A percentile compares a stretch with the other conserved stretches of the same genome.
Evolutionary conservation across 2,329 filamentous ascomycete species (phyloP).

Genomic region (Aspergillus transmontanensis): DNA sequence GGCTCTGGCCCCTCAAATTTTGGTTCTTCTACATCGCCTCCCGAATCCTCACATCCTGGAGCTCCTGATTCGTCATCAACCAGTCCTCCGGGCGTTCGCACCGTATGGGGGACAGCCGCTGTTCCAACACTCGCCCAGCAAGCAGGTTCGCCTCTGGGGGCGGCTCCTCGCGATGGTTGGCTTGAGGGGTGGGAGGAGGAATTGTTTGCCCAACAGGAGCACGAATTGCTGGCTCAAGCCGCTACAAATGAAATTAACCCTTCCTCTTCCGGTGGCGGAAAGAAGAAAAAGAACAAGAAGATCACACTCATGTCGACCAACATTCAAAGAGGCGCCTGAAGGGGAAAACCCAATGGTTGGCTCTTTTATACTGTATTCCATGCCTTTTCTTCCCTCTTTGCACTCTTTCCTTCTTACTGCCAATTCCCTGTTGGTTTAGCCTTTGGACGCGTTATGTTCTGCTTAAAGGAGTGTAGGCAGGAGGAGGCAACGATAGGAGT

Average conservation of each 20-base stretch:
- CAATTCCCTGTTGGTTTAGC: background rate
- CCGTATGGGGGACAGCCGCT: slow-evolving; percentile 88
- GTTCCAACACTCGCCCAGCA: slow-evolving; percentile 63
- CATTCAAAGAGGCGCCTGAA: slow-evolving; percentile 59
- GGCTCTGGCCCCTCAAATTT: slow-evolving; percentile 33
- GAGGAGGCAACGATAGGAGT: slow-evolving; percentile 14
- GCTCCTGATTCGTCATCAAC: slow-evolving; percentile 75
- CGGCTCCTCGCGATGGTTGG: slow-evolving; percentile 75
- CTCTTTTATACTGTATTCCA: background rate
- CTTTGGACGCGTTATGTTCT: background rate
- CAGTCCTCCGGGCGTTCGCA: slow-evolving; percentile 73
- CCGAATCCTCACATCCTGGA: slow-evolving; percentile 47
- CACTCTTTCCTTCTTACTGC: background rate
- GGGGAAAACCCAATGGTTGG: background rate
- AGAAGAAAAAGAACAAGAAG: slow-evolving; percentile 69
- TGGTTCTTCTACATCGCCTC: slow-evolving; percentile 42
- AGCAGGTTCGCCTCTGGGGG: slow-evolving; percentile 41
- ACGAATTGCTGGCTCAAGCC: slow-evolving; percentile 52
- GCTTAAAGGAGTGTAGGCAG: slow-evolving; percentile 3
- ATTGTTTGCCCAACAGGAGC: slow-evolving; percentile 64
- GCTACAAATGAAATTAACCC: slow-evolving; percentile 33
- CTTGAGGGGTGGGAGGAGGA: slow-evolving; percentile 81
- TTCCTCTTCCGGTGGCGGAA: slow-evolving; percentile 38
- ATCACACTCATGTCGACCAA: slow-evolving; percentile 71
- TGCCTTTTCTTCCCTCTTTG: slow-evolving; percentile 4